Base-by-base conservation (phyloP, 345 rosid species). In the Corchorus capsularis region DNA sequence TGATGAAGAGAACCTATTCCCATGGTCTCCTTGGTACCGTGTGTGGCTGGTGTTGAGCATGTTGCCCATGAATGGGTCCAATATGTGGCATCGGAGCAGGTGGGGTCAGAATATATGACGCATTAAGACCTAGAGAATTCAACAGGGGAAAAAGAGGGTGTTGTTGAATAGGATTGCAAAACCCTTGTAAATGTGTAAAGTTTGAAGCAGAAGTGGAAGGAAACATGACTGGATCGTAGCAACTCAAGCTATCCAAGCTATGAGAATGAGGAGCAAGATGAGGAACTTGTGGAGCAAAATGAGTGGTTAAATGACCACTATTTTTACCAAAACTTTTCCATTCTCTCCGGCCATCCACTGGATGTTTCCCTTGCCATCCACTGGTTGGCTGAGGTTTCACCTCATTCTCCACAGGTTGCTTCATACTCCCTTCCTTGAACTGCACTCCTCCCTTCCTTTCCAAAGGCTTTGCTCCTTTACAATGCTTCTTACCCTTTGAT, bases 191-290 rank as follows among this genome's bases (percentile, higher is more conserved):
- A 22, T 43, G 46, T 27, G 15, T 8, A 12, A 60, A 50, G 16
- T 32, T 60, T 47, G 76, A 32, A 62, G 4, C 35, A 62, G 69
- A 62, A 62, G 45, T 17, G 12, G 76, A 34, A 73, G 69, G 76
- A 73, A 5, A n/a, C 39, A 11, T 16, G 16, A 5, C 15, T 43
- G 69, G 47, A 61, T 27, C 59, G 34, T 47, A 45, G 57, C 41
- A 73, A 11, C 13, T 17, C n/a, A 39, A 34, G 7, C 39, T 73
- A 46, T 61, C 45, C 4, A 47, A 73, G 27, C 76, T 62, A 47
- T 34, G 53, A 49, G 57, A 32, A 73, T 17, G 6, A 17, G 57
- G 59, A 27, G 11, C n/a, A 47, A 8, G 22, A 73, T 41, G 57
- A 57, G 75, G 65, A 20, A 19, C 17, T 73, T 62, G 76, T 22